These are phyloP conservation scores for Colletotrichum lentis DNA, from an alignment of 2,329 filamentous ascomycete species.

Conservation along the genomic window DNA sequence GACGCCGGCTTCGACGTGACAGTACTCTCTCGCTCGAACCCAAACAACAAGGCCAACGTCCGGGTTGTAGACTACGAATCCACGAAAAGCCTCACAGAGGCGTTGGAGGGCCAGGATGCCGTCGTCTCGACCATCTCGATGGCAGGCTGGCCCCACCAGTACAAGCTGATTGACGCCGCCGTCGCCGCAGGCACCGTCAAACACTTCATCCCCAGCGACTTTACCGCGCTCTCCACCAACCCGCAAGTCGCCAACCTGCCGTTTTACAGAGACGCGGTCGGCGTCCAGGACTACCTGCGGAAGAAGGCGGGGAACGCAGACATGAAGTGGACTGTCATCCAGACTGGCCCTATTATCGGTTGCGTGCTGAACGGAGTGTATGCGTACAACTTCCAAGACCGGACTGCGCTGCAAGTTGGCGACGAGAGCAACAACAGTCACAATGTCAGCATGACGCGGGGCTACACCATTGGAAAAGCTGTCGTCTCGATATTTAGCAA, in stretches of 20 bases:
- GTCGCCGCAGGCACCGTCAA: conserved; percentile 59
- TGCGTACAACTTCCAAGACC: conserved; percentile 22
- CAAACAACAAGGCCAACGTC: conserved; percentile 44
- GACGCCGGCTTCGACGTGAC: conserved; percentile 46
- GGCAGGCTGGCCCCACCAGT: conserved; percentile 53
- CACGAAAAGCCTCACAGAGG: conserved; percentile 57
- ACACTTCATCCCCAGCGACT: conserved; percentile 64
- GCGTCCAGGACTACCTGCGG: conserved; percentile 28
- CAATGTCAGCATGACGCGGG: conserved; percentile 56
- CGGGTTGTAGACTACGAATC: conserved; percentile 48
- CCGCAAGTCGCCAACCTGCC: conserved; percentile 33
- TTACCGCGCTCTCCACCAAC: conserved; percentile 43
- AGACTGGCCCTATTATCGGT: conserved; percentile 54
- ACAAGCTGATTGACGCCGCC: conserved; percentile 61
- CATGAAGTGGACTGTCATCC: conserved; percentile 48
- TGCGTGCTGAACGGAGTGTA: conserved; percentile 34
- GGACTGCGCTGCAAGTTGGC: conserved; percentile 55
- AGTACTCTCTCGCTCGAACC: conserved; percentile 52
- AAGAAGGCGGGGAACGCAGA: conserved; percentile 24
- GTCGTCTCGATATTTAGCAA: conserved; percentile 58
- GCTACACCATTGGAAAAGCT: conserved; percentile 55
- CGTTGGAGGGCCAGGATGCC: conserved; percentile 65
- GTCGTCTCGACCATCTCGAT: conserved; percentile 58
- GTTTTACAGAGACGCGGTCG: conserved; percentile 36
- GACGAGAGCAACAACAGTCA: conserved; percentile 56